phyloP scores from a whole-genome alignment of 2,329 filamentous ascomycete genomes.

The Tolypocladium inflatum region DNA sequence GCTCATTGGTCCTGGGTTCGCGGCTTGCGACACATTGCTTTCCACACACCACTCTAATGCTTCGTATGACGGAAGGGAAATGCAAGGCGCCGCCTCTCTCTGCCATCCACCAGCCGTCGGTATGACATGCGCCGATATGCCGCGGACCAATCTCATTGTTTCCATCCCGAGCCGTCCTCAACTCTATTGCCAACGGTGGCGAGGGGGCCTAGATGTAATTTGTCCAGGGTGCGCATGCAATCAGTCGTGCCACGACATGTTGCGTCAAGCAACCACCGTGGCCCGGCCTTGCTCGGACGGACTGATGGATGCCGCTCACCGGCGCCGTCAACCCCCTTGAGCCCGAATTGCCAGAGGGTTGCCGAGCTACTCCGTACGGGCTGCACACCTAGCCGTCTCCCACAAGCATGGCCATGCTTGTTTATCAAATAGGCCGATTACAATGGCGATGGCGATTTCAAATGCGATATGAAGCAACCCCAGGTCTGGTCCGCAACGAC shows the following conservation, averaged over 20 bases:
- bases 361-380: not conserved
- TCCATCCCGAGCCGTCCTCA: not conserved
- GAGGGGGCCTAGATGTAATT: not conserved
- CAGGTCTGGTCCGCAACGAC: not conserved
- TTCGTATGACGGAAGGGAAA: not conserved
- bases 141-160: not conserved
- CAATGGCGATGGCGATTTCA: not conserved
- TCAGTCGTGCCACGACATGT: no score
- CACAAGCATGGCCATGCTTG: not conserved
- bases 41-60: not conserved
- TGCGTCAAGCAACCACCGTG: not conserved
- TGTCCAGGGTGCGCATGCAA: no score
- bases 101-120: not conserved
- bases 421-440: not conserved
- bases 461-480: not conserved
- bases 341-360: not conserved
- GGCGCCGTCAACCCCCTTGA: not conserved
- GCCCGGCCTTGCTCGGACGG: no score
- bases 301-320: not conserved
- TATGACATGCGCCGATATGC: not conserved
- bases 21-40: not conserved
- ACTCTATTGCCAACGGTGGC: not conserved
- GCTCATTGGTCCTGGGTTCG: not conserved
- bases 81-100: not conserved
- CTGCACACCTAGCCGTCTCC: not conserved